These are phyloP conservation scores for Luffa acutangula DNA, from an alignment of 306 rosid genomes.

Conservation along the genomic window DNA sequence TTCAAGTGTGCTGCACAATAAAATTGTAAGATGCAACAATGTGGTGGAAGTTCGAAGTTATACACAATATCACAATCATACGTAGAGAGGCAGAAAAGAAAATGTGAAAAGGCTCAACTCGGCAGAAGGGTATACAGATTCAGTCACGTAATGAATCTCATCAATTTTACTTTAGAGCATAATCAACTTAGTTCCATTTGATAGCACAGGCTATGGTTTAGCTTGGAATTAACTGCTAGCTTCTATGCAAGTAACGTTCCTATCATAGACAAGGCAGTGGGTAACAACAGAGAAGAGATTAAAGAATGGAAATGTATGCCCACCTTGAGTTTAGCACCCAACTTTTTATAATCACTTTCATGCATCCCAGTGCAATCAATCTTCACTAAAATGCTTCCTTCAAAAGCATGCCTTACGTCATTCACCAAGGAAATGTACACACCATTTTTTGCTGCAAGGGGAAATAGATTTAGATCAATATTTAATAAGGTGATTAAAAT, in stretches of 20 bases:
- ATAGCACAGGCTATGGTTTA: neutral
- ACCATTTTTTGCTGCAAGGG: conserved; percentile 79
- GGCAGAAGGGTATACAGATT: neutral
- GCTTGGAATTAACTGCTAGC: neutral
- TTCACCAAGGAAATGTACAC: conserved; percentile 61
- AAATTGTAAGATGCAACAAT: neutral
- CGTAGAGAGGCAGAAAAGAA: neutral
- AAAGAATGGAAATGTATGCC: conserved; percentile 7
- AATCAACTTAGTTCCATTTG: neutral
- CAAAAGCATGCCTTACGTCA: conserved; percentile 81
- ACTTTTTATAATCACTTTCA: conserved; percentile 87
- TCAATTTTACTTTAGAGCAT: neutral
- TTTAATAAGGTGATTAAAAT: neutral
- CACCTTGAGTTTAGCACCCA: conserved; percentile 94
- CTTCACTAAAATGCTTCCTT: conserved; percentile 78
- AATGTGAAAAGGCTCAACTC: neutral
- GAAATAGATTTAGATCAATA: conserved; percentile 10
- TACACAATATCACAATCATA: neutral
- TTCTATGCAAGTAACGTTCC: neutral
- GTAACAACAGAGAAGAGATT: neutral
- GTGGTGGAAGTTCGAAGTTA: neutral
- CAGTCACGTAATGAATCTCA: neutral
- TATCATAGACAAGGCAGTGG: neutral
- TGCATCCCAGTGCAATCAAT: conserved; percentile 83
- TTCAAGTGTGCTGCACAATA: neutral